Evolutionary conservation across 108 stramenopile genomes (phyloP), one percentile per base, ranked within the genome.

Genomic region (Cyclotella sp.): DNA sequence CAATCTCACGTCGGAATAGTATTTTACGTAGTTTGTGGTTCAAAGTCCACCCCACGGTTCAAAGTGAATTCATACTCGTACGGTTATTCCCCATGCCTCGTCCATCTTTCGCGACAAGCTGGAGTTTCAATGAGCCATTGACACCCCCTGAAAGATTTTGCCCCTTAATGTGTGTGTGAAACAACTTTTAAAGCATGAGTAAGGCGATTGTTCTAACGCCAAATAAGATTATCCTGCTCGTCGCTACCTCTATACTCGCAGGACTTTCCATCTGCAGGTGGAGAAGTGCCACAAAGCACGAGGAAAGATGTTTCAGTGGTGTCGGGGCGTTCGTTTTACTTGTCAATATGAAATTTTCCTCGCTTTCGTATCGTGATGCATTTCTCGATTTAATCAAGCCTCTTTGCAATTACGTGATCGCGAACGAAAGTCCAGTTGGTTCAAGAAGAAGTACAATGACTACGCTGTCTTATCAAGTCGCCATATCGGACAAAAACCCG

Each of bases 391-490:
- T 60, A 59, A 63, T 77, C 18, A 49, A 69, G 41, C 76, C 76
- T 16, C 60, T 77, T 4, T 77, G 76, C 40, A 61, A 69, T 29
- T 67, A 77, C 46, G 76, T 77, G 0, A 22, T 51, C 30, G 57
- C 47, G 16, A 77, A 63, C 27, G 76, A 77, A 60, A 66, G 67
- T 24, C 66, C 67, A 18, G 22, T 22, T 9, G 28, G 46, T n/a
- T 49, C 58, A 15, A 45, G 40, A 15, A 41, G 34, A 22, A 63
- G 62, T 53, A 64, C 73, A 26, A 27, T 54, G 64, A 77, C 76
- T 10, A 92, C 91, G 3, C 60, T 90, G 18, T 83, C 86, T 2
- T 92, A 90, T 69, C 82, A 90, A 76, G 82, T 87, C 22, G 71
- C 88, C 7, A 49, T 76, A 22, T 85, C 84, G n/a, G 88, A 92